phyloP scores from a whole-genome alignment of 257 asterid species.

The Lavandula angustifolia region DNA sequence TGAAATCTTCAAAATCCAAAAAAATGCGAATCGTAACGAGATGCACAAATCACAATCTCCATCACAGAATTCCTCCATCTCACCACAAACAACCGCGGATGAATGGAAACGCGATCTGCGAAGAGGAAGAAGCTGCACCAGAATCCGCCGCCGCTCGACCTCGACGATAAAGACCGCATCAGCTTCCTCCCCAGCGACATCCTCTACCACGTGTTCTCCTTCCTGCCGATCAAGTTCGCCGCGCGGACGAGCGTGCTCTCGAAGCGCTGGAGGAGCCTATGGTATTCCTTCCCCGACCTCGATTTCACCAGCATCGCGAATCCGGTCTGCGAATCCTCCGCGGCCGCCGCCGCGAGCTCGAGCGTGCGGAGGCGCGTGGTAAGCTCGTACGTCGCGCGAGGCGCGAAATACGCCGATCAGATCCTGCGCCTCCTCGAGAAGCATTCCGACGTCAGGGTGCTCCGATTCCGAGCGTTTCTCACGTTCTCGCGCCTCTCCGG shows the following conservation, averaged over 20 bases:
- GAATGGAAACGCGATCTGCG: conserved; percentile 85
- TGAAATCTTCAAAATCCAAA: conserved; percentile 40
- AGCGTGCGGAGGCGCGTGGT: conserved; percentile 19
- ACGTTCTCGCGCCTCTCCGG: conserved; percentile 51
- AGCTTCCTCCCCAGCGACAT: conserved; percentile 78
- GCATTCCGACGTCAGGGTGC: conserved; percentile 49
- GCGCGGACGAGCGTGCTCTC: conserved; percentile 68
- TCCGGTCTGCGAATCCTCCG: conserved; percentile 3
- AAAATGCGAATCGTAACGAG: conserved; percentile 28
- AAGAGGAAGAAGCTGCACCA: conserved; percentile 50
- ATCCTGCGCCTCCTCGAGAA: conserved; percentile 48
- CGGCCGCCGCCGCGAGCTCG: conserved; percentile 8
- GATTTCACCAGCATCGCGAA: conserved; percentile 58
- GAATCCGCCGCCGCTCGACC: not conserved
- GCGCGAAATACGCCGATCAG: conserved; percentile 48
- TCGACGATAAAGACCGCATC: conserved; percentile 46
- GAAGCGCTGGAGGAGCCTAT: conserved; percentile 58
- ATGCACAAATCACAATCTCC: conserved; percentile 18
- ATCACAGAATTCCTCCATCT: not conserved
- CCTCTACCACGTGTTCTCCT: conserved; percentile 57
- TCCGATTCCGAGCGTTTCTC: conserved; percentile 55
- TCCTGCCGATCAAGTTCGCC: conserved; percentile 59
- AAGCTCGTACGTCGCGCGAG: conserved; percentile 33
- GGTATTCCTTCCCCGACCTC: conserved; percentile 79
- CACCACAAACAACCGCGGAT: conserved; percentile 10